Conservation (phyloP, 192 early-diverging fungal genomes). For the Coemansia sp. region DNA sequence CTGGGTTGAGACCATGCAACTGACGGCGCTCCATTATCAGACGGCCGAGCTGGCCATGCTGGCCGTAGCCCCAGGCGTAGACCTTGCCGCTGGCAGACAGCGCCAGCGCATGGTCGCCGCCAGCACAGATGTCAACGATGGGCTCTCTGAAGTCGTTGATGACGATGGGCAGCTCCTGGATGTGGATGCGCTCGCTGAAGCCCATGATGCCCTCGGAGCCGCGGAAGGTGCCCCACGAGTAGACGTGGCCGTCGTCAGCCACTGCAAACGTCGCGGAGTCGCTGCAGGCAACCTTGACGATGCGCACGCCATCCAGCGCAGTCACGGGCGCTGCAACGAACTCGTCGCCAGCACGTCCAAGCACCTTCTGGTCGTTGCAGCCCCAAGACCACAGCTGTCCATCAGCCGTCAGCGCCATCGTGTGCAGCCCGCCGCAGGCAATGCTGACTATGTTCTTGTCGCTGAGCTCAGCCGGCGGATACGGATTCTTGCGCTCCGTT, state of each 20-base stretch:
- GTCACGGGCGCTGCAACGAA: constrained; percentile 75
- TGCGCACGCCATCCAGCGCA: constrained; percentile 70
- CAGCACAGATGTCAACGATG: constrained; percentile 77
- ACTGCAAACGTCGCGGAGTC: constrained; percentile 83
- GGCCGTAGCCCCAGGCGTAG: constrained; percentile 88
- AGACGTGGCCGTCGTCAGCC: constrained; percentile 74
- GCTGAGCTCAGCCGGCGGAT: constrained; percentile 63
- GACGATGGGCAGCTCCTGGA: constrained; percentile 62
- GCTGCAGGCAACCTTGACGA: constrained; percentile 80
- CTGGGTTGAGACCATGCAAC: constrained; percentile 62
- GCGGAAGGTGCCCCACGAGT: constrained; percentile 86
- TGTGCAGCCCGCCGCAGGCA: constrained; percentile 85
- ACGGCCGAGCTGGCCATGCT: constrained; percentile 88
- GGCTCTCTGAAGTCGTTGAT: constrained; percentile 62
- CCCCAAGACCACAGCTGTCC: constrained; percentile 93
- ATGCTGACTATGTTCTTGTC: constrained; percentile 77
- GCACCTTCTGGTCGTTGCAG: constrained; percentile 88
- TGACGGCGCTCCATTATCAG: constrained; percentile 73
- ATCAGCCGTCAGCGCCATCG: constrained; percentile 68
- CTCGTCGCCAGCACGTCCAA: constrained; percentile 69
- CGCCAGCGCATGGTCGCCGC: constrained; percentile 84
- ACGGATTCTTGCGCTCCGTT: constrained; percentile 77
- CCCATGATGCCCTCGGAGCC: constrained; percentile 84
- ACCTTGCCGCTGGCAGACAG: constrained; percentile 71
- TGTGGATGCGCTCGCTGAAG: constrained; percentile 64